These are phyloP conservation scores for Solanum gracilifrons DNA, from an alignment of 257 asterid genomes.

Conservation along the genomic window DNA sequence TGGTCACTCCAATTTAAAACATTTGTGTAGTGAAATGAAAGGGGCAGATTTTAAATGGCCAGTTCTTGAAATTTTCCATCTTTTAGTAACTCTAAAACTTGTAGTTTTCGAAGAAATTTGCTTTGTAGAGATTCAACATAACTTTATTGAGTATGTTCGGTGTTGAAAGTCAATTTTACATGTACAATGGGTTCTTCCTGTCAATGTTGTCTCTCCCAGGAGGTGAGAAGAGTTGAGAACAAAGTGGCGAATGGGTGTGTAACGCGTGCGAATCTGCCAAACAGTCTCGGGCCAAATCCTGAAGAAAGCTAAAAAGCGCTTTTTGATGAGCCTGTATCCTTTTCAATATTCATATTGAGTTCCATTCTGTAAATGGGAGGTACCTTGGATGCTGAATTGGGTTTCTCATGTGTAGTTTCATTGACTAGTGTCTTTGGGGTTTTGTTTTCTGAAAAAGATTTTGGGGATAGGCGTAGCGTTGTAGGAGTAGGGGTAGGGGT, in stretches of 20 bases:
- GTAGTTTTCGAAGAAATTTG: not conserved
- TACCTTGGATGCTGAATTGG: not conserved
- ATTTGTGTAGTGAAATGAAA: conserved; percentile 40
- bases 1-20: not conserved
- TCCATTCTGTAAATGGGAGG: not conserved
- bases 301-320: no score
- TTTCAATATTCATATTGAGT: not conserved
- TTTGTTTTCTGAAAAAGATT: no score
- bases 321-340: conserved; percentile 39
- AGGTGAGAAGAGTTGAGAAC: no score
- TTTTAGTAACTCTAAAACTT: not conserved
- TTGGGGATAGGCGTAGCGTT: not conserved
- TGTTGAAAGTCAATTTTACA: conserved; percentile 20
- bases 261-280: no score
- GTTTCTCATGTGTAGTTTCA: not conserved
- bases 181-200: conserved; percentile 98
- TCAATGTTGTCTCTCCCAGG: conserved; percentile 35
- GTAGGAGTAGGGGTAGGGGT: no score
- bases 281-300: no score
- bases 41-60: conserved; percentile 90
- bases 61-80: conserved; percentile 2
- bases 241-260: no score
- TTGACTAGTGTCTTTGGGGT: not conserved
- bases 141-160: not conserved
- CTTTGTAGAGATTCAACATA: not conserved